These are phyloP conservation scores for Cyclocybe cylindracea DNA, from an alignment of 768 basidiomycete species.

Conservation along the genomic window DNA sequence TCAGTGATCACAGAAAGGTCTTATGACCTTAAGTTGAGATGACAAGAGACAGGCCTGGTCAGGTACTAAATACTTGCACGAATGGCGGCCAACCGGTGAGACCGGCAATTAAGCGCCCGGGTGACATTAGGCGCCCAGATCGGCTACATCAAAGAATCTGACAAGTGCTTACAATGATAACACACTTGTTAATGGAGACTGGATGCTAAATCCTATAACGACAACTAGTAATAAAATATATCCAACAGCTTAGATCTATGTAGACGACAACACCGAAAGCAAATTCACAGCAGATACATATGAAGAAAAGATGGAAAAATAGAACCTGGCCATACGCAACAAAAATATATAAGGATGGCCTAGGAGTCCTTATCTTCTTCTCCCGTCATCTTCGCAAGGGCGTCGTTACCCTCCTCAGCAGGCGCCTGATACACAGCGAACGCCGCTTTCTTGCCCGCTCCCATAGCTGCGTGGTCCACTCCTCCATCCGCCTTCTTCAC, in stretches of 20 bases:
- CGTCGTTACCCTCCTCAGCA: constrained; percentile 60
- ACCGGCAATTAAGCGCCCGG: no score
- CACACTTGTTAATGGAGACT: no score
- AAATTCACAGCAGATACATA: not conserved
- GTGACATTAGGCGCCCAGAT: no score
- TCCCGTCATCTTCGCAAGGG: constrained; percentile 69
- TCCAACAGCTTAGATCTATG: not conserved
- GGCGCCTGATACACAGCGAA: constrained; percentile 82
- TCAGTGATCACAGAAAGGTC: no score
- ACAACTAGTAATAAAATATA: not conserved
- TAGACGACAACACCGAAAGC: not conserved
- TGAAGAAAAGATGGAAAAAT: not conserved
- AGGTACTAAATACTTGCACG: no score
- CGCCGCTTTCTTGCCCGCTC: constrained; percentile 45
- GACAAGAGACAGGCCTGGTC: no score
- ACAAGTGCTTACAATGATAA: no score
- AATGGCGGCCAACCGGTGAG: no score
- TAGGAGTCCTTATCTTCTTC: constrained; percentile 31
- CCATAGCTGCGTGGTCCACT: constrained; percentile 11
- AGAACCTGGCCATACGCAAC: not conserved
- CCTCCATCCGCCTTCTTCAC: constrained; percentile 5
- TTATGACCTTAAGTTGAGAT: no score
- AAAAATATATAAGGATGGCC: not conserved
- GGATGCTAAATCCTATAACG: no score
- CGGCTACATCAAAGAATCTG: no score